Base-by-base conservation (phyloP, 805 yeast species). In the Teunomyces gatunensis region DNA sequence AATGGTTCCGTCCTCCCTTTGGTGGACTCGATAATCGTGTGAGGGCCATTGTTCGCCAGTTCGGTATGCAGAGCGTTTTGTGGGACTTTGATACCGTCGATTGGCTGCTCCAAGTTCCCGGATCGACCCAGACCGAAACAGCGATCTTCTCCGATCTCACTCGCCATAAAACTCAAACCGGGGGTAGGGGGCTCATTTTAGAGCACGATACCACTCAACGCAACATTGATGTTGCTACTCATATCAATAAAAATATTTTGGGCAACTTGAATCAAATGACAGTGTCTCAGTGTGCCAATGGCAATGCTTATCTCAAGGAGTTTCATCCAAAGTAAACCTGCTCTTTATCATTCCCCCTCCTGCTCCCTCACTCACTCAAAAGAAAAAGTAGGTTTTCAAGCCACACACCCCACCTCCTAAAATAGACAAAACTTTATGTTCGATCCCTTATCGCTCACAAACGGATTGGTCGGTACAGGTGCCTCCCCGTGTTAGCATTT, bases 1-100 rank as follows among this genome's bases (percentile, higher is more conserved):
- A 85, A 59, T 92, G 92, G 87, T 92, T 87, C 64, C 78, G 99
- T 55, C 99, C 99, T 0, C 99, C 99, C 0, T 92, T 89, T 61
- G 99, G 98, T 0, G 97, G 96, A 0, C 75, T 89, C 29, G 99
- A 92, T 68, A 85, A 90, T 62, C 72, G 98, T 46, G 86, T 92
- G 0, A 72, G 98, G 48, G 69, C 83, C 1, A 87, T 92, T 46
- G 78, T 89, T 12, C 73, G 91, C 45, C 87, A 85, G 65, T 86
- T 92, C 64, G 96, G 97, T 0, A 78, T 92, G 76, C 89, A 85
- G 58, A 81, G 87, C 4, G 97, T 87, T 21, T 67, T 92, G 29
- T 92, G 98, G 99, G 94, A 89, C 61, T 80, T 78, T 58, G 98
- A 92, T 65, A 81, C 96, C 0, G 84, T 84, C 67, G 98, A 92